Conservation (phyloP, 805 yeast genomes). For the Yamadazyma sp. region DNA sequence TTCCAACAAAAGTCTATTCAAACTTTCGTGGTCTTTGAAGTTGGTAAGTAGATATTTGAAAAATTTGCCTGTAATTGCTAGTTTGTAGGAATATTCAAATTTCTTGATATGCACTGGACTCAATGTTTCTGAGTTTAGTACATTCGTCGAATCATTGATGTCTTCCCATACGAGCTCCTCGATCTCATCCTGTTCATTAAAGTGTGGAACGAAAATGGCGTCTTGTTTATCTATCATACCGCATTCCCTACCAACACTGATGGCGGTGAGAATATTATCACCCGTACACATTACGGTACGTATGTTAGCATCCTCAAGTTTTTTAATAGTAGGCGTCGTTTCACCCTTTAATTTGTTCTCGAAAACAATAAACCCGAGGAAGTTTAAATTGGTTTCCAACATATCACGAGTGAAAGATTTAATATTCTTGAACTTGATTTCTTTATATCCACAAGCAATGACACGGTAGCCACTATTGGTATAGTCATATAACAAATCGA, state of each 20-base stretch:
- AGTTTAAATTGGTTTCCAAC: slow-evolving; percentile 67
- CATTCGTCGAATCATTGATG: slow-evolving; percentile 54
- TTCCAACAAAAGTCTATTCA: slow-evolving; percentile 62
- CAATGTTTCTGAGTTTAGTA: slow-evolving; percentile 65
- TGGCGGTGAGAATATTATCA: slow-evolving; percentile 90
- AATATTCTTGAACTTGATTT: slow-evolving; percentile 23
- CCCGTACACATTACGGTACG: slow-evolving; percentile 97
- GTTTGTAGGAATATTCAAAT: slow-evolving; percentile 45
- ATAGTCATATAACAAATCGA: slow-evolving; percentile 72
- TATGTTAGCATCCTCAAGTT: slow-evolving; percentile 65
- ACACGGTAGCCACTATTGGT: slow-evolving; percentile 95
- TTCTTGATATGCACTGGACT: slow-evolving; percentile 35
- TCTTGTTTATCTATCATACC: slow-evolving; percentile 52
- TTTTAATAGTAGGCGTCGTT: slow-evolving; percentile 59
- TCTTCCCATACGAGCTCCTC: slow-evolving; percentile 65
- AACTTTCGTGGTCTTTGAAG: slow-evolving; percentile 37
- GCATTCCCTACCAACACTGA: slow-evolving; percentile 89
- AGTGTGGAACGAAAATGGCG: slow-evolving; percentile 54
- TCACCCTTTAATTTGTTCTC: slow-evolving; percentile 83
- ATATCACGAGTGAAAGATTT: slow-evolving; percentile 48
- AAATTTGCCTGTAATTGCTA: slow-evolving; percentile 92
- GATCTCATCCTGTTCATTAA: slow-evolving; percentile 38
- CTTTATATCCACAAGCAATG: slow-evolving; percentile 85
- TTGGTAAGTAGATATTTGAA: slow-evolving; percentile 74
- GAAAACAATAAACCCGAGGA: slow-evolving; percentile 87